These are phyloP conservation scores for Mucor racemosus DNA, from an alignment of 371 early-diverging fungal genomes.

Conservation along the genomic window DNA sequence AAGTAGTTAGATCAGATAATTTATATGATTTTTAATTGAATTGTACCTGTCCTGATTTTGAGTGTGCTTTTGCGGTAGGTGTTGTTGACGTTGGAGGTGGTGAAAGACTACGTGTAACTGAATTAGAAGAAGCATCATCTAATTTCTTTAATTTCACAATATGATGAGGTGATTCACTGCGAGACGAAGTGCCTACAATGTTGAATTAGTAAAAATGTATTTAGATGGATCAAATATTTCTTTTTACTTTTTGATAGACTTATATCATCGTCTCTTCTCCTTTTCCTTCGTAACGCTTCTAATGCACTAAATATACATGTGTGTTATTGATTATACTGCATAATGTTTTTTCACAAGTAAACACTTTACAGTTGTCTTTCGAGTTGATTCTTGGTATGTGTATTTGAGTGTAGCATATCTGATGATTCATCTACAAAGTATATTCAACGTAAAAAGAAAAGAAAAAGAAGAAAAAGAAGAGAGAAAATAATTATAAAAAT, in stretches of 20 bases:
- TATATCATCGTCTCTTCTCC: conserved; percentile 28
- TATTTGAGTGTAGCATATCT: conserved; percentile 23
- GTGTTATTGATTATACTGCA: background rate
- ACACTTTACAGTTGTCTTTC: conserved; percentile 28
- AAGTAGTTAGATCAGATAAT: background rate
- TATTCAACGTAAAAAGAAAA: background rate
- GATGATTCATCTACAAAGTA: conserved; percentile 16
- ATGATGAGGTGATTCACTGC: conserved; percentile 34
- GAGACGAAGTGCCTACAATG: background rate
- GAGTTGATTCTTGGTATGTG: conserved; percentile 25
- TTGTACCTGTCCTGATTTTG: conserved; percentile 10
- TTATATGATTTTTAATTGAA: background rate
- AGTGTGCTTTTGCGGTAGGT: conserved; percentile 20
- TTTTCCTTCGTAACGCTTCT: conserved; percentile 25
- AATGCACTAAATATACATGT: conserved; percentile 19
- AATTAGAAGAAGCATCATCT: conserved; percentile 15
- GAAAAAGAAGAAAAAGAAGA: background rate
- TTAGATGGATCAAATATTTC: background rate
- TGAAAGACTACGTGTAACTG: conserved; percentile 23
- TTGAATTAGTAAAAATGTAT: background rate
- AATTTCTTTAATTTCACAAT: conserved; percentile 34
- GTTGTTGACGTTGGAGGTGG: conserved; percentile 20
- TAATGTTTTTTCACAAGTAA: background rate
- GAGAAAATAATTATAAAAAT: background rate
- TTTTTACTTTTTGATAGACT: conserved; percentile 19